phyloP scores from a whole-genome alignment of 2,329 filamentous ascomycete genomes.

The Alternaria arbusti region DNA sequence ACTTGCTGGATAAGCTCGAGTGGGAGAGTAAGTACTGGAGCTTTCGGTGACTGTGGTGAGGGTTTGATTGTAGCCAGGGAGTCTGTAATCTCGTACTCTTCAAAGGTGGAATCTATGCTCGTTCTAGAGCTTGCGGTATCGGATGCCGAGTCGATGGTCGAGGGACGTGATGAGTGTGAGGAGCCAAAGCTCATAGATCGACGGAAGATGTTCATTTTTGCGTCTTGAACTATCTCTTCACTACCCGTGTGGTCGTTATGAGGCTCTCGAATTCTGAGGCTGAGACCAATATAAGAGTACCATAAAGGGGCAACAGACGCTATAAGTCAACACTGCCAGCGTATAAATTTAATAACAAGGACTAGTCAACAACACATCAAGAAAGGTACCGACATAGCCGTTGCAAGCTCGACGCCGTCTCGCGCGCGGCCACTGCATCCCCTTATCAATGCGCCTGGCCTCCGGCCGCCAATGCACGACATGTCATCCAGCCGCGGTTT shows the following conservation, averaged over 20 bases:
- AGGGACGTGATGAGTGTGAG: slow-evolving; percentile 8
- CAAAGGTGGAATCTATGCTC: slow-evolving; percentile 18
- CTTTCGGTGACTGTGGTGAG: slow-evolving; percentile 4
- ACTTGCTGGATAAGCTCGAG: slow-evolving; percentile 42
- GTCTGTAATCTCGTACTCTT: slow-evolving; percentile 5
- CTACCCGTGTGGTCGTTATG: neutral
- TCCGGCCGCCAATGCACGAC: slow-evolving; percentile 1
- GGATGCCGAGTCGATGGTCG: slow-evolving; percentile 10
- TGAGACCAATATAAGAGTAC: neutral
- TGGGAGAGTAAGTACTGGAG: slow-evolving; percentile 33
- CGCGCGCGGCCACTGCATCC: neutral
- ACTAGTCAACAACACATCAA: neutral
- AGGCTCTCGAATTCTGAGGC: neutral
- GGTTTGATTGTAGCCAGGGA: slow-evolving; percentile 13
- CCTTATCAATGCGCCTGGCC: slow-evolving; percentile 12
- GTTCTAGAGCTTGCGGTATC: slow-evolving; percentile 15
- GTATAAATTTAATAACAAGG: neutral
- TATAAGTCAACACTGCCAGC: neutral
- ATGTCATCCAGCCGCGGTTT: slow-evolving; percentile 6
- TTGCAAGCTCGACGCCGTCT: neutral
- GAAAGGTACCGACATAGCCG: neutral
- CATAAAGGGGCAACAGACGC: neutral
- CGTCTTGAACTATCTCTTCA: neutral
- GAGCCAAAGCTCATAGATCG: slow-evolving; percentile 21
- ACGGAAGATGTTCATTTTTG: slow-evolving; percentile 17